Evolutionary conservation across 2,329 filamentous ascomycete genomes (phyloP), one percentile per base, ranked within the genome.

Genomic region (Arthrobotrys pseudoclavata): DNA sequence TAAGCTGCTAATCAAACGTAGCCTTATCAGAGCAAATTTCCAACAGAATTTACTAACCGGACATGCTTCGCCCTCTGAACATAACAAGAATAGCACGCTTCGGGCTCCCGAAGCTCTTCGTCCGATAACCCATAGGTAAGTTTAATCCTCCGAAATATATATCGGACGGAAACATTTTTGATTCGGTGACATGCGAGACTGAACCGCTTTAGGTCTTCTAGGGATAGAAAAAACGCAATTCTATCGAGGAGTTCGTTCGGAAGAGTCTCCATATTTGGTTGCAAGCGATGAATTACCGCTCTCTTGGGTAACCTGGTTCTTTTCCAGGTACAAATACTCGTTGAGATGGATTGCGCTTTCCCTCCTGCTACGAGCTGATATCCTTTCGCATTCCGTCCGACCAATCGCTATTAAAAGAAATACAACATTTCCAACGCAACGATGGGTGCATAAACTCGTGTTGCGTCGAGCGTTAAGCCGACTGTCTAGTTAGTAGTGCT

Each of bases 221-320:
- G 12, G 5, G 31, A 34, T 4, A 66, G 18, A 5, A 12, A 29
- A 15, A 31, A 42, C 4, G 52, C 61, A 18, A 72, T 61, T 18
- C 29, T 26, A 15, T 72, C 69, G 13, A 72, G 50, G 9, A 72
- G 50, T 10, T 72, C 69, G 18, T 47, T 67, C 37, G 69, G 69
- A 31, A 72, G 69, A 12, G 15, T 13, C 18, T 66, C 50, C 69
- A 72, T 72, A 26, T 47, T 20, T 18, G 50, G n/a, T 2, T 31
- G 3, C n/a, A 34, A 34, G 15, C 6, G n/a, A 53, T 24, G 24
- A 18, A 2, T 31, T 53, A 18, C 24, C n/a, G 26, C 2, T 10
- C 10, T 1, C 4, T 57, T 24, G 1, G 18, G 31, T 5, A n/a
- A n/a, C n/a, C n/a, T n/a, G n/a, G n/a, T 22, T 22, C 29, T 40